Evolutionary conservation across 1,139 yeast genomes (phyloP).

Genomic region (Yamadazyma diospyri): DNA sequence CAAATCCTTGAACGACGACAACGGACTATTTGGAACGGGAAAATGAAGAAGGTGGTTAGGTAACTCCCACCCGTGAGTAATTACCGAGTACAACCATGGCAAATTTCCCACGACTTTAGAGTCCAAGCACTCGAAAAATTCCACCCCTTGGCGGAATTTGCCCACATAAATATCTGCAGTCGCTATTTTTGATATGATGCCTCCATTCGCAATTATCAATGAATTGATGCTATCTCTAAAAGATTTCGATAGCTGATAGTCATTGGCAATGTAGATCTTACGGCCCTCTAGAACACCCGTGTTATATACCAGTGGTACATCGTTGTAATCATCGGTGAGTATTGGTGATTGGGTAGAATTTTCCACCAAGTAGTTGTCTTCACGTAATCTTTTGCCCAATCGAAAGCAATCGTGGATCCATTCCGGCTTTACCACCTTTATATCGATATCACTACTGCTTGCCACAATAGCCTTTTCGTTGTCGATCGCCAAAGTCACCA

Average conservation of each 20-base stretch:
- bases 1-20: conserved; percentile 50
- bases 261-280: conserved; percentile 28
- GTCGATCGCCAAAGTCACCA: conserved; percentile 54
- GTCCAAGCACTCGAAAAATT: conserved; percentile 27
- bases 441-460: conserved; percentile 35
- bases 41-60: conserved; percentile 67
- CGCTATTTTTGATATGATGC: conserved; percentile 21
- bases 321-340: conserved; percentile 13
- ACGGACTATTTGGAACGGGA: conserved; percentile 59
- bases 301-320: conserved; percentile 10
- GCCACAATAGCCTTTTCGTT: conserved; percentile 50
- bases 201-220: conserved; percentile 33
- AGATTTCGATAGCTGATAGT: conserved; percentile 32
- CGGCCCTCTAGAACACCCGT: conserved; percentile 22
- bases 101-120: conserved; percentile 56
- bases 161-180: conserved; percentile 64
- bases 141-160: conserved; percentile 55
- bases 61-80: conserved; percentile 53
- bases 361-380: conserved; percentile 41
- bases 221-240: conserved; percentile 23
- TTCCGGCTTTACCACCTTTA: conserved; percentile 67
- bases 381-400: conserved; percentile 49
- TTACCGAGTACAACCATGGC: conserved; percentile 70
- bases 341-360: neutral
- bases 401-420: conserved; percentile 76